Percentiles rank a stretch among this genome's conserved stretches.
Evolutionary conservation across 2,329 filamentous ascomycete genomes (phyloP).

Genomic region (Sporothrix sp.): DNA sequence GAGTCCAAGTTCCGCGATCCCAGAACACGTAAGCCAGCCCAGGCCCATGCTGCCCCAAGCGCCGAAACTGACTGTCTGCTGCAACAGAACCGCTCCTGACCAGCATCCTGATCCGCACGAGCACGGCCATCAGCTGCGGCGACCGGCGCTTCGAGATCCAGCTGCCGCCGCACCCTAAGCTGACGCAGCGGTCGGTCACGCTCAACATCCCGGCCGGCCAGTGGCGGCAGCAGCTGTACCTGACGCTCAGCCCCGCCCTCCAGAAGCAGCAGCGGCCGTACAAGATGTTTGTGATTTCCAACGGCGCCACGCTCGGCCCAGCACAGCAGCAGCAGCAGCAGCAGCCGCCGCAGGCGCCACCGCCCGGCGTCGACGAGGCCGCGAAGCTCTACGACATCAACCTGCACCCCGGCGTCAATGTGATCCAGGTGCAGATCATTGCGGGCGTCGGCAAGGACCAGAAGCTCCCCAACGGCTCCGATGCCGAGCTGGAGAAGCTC

Average conservation of each 20-base stretch:
- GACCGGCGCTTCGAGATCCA: slow-evolving; percentile 53
- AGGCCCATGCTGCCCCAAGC: too few species aligned
- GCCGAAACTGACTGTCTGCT: too few species aligned
- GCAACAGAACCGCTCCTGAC: slow-evolving; percentile 51
- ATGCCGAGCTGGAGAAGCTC: slow-evolving; percentile 68
- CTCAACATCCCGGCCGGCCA: slow-evolving; percentile 59
- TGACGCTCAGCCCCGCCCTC: slow-evolving; percentile 52
- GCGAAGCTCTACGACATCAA: slow-evolving; percentile 64
- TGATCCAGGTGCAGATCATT: slow-evolving; percentile 68
- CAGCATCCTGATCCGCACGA: slow-evolving; percentile 53
- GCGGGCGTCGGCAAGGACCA: slow-evolving; percentile 56
- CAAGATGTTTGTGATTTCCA: slow-evolving; percentile 65
- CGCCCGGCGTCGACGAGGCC: slow-evolving; percentile 44
- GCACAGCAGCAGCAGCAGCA: slow-evolving; percentile 44
- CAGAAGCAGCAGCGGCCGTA: slow-evolving; percentile 56
- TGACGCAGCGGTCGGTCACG: slow-evolving; percentile 62
- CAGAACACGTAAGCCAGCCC: slow-evolving; percentile 32
- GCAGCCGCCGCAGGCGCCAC: slow-evolving; percentile 42
- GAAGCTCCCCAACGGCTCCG: slow-evolving; percentile 46
- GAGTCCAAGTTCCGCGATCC: slow-evolving; percentile 28
- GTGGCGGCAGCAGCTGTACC: slow-evolving; percentile 61
- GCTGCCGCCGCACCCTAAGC: slow-evolving; percentile 54
- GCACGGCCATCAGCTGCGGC: slow-evolving; percentile 52
- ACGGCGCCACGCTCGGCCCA: slow-evolving; percentile 52
- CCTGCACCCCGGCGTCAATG: slow-evolving; percentile 63